Evolutionary conservation across 1,139 yeast genomes (phyloP), one percentile per base, ranked within the genome.

Genomic region (Hyphopichia burtonii): DNA sequence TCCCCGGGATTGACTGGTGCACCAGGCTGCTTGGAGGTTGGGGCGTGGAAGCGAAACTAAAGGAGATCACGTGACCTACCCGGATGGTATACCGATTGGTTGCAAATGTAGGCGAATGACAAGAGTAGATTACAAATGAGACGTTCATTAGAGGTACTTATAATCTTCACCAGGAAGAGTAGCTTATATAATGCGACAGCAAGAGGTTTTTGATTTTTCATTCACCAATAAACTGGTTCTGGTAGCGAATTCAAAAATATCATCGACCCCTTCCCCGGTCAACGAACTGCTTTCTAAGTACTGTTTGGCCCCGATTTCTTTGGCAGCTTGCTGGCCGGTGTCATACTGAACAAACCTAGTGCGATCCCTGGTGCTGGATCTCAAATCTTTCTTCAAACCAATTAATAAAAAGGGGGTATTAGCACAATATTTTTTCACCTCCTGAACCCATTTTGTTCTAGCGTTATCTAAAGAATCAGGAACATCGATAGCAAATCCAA

Each of bases 241-340:
- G 1, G 89, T 82, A 10, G 93, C 93, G 44, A 74, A 73, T 60
- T 85, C 94, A 59, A 86, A 84, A 6, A 85, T 86, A 56, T 83
- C 89, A 59, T 85, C 93, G 16, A 85, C 93, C 5, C 89, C 90
- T 57, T 84, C 90, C 4, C 93, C 93, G 1, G 90, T 83, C 46
- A 85, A 65, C 2, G 93, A 85, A 40, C 89, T 82, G 55, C 91
- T 83, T 52, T 85, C 91, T 56, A 85, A 63, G 57, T 83, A 85
- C 44, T 66, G 74, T 49, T 80, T 81, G 3, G 93, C 93, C 2
- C 87, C 88, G 33, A 85, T 82, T 41, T 76, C 73, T 45, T 72
- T 73, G 0, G 90, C 89, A 32, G 79, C 82, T 40, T 66, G 68
- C 48, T 79, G 79, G 3, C 82, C 93, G 47, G 72, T 78, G 36